Base-by-base conservation (phyloP, 345 rosid genomes). In the Acer yangbiense region DNA sequence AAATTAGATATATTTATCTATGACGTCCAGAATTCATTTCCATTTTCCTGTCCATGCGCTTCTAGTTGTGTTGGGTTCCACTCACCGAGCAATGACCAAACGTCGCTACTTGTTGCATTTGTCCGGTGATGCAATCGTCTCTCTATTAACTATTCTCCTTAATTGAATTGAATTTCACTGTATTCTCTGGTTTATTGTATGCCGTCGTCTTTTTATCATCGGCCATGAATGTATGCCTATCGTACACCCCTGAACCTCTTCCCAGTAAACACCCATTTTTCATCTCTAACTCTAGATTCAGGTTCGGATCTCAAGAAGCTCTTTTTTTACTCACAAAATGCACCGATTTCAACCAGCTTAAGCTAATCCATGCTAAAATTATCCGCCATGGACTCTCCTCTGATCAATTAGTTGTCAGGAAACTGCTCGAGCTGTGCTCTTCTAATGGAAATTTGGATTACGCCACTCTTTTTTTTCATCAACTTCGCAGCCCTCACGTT, bases 331-430 rank as follows among this genome's bases (percentile, higher is more conserved):
- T 93, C 66, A 84, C 68, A 23, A 88, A 70, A 16, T 91, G 91
- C 76, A 74, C 78, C 44, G 78, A 64, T 80, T 90, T 88, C 80
- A 64, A 72, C 25, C 98, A 89, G 7, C 80, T 93, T 58, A 93
- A 84, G 85, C 93, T 87, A 58, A 82, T 86, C 29, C 94, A 91
- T 46, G 85, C 88, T 5, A 87, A 77, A 75, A 84, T 90, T 72
- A 88, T 90, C 60, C 86, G 88, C 62, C 82, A 82, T 69, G 76
- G 80, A 63, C 86, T 93, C 77, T 61, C 82, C 9, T 64, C 71
- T 70, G 88, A 90, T 78, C 94, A 90, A 21, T 73, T 87, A 23
- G 90, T 93, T 7, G 79, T 83, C 64, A 84, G 98, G 68, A 87
- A 93, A 69, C 70, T 93, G 77, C 86, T 93, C 35, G 74, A 72